Base-by-base conservation (phyloP, 768 basidiomycete genomes). In the Pholiota conissans region DNA sequence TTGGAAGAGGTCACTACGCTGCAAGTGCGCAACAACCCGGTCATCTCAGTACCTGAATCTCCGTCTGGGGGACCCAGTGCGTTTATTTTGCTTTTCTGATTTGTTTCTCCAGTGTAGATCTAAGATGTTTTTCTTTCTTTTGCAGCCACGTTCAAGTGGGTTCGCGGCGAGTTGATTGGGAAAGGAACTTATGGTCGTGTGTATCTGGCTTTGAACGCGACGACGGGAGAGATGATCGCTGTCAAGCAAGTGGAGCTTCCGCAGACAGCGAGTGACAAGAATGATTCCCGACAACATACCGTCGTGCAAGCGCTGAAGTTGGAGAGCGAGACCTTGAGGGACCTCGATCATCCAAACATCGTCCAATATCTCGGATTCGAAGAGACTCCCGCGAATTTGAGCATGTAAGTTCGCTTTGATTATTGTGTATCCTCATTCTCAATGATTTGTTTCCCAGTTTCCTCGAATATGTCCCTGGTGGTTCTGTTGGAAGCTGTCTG, bases 221-320 rank as follows among this genome's bases (percentile, higher is more conserved):
- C 93, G 3, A 96, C 95, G 0, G 95, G 95, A 56, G 95, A 98
- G 74, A 96, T 98, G 93, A 95, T 98, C 66, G 97, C 97, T 16
- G 97, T 99, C 62, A 99, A 99, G 74, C 97, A 98, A 73, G 97
- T 99, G 47, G 97, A 98, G 71, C 84, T 95, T 57, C 96, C 97
- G 1, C 85, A 86, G 50, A 95, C 94, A 7, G 85, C 87, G 16
- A 93, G 91, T 66, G 97, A 99, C 74, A 91, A 90, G 72, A 90
- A 85, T 61, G 95, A 98, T 71, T 80, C 84, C 16, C 84, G 95
- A 29, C 95, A 96, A 65, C 77, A 83, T 54, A 84, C 84, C 27
- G 87, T 95, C 60, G 91, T 99, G 58, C 90, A 95, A 64, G 95
- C 95, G 1, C 75, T 98, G 61, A 94, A 96, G 72, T 80, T 91